These are phyloP conservation scores for Fraxinus americana DNA, from an alignment of 257 asterid species.

Conservation along the genomic window DNA sequence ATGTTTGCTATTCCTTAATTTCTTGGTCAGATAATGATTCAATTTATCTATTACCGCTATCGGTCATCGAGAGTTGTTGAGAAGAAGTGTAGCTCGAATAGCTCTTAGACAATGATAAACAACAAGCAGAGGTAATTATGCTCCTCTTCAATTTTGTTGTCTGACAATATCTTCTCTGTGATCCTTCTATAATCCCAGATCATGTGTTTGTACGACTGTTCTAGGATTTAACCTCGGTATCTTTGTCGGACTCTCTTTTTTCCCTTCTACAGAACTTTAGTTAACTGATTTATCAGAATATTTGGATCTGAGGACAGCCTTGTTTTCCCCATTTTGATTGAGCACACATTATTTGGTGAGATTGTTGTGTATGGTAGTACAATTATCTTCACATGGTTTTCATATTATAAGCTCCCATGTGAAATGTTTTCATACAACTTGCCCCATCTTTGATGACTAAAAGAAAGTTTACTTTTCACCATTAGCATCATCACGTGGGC, in stretches of 20 bases:
- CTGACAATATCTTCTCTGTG: background rate
- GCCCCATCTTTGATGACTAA: background rate
- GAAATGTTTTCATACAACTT: background rate
- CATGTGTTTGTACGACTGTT: background rate
- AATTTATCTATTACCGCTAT: slow-evolving; percentile 48
- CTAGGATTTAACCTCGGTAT: background rate
- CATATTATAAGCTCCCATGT: background rate
- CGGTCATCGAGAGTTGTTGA: slow-evolving; percentile 31
- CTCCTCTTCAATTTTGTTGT: slow-evolving; percentile 2
- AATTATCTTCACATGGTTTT: background rate
- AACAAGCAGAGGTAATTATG: slow-evolving; percentile 30
- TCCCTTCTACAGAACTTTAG: too few species aligned
- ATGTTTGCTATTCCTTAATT: slow-evolving; percentile 34
- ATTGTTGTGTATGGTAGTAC: background rate
- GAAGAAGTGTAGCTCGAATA: slow-evolving; percentile 34
- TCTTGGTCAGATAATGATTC: slow-evolving; percentile 54
- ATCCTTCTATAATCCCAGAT: background rate
- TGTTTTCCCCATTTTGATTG: background rate
- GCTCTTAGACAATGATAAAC: slow-evolving; percentile 17
- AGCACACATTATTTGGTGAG: background rate
- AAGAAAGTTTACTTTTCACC: too few species aligned
- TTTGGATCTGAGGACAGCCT: too few species aligned
- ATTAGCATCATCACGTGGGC: background rate
- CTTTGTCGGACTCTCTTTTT: background rate
- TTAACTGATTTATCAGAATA: too few species aligned